A percentile compares a stretch with the other conserved stretches of the same genome.
Evolutionary conservation across 768 basidiomycete genomes (phyloP).

Genomic region (Lactarius tabidus): DNA sequence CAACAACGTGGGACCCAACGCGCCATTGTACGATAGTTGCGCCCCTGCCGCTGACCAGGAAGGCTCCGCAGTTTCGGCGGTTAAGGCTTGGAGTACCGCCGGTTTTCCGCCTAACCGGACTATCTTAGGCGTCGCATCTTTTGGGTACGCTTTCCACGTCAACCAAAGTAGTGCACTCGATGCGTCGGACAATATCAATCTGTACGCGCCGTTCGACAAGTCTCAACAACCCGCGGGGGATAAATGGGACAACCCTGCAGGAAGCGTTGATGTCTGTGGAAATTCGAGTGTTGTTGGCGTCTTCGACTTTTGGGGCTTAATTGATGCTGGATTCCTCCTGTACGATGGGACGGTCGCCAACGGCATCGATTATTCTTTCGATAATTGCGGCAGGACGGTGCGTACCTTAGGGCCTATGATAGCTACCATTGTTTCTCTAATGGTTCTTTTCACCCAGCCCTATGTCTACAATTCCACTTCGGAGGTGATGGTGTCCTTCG

Average conservation of each 20-base stretch:
- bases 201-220: conserved; percentile 51
- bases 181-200: conserved; percentile 34
- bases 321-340: conserved; percentile 13
- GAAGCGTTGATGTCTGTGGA: conserved; percentile 34
- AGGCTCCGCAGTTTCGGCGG: conserved; percentile 20
- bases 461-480: conserved; percentile 57
- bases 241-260: conserved; percentile 29
- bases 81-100: conserved; percentile 18
- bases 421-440: neutral
- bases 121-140: conserved; percentile 79
- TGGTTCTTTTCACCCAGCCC: conserved; percentile 42
- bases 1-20: conserved; percentile 15
- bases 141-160: conserved; percentile 70
- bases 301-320: conserved; percentile 24
- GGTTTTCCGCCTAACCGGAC: conserved; percentile 44
- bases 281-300: conserved; percentile 29
- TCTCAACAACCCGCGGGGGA: conserved; percentile 43
- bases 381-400: conserved; percentile 73
- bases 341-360: conserved; percentile 14
- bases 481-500: conserved; percentile 61
- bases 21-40: conserved; percentile 24
- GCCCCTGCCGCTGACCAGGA: neutral
- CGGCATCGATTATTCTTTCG: conserved; percentile 52
- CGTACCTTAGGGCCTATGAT: conserved; percentile 24
- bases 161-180: conserved; percentile 37